Percentiles rank a stretch among this genome's conserved stretches.
Evolutionary conservation across 2,329 filamentous ascomycete genomes (phyloP).

Genomic region (Botrytis tulipae): DNA sequence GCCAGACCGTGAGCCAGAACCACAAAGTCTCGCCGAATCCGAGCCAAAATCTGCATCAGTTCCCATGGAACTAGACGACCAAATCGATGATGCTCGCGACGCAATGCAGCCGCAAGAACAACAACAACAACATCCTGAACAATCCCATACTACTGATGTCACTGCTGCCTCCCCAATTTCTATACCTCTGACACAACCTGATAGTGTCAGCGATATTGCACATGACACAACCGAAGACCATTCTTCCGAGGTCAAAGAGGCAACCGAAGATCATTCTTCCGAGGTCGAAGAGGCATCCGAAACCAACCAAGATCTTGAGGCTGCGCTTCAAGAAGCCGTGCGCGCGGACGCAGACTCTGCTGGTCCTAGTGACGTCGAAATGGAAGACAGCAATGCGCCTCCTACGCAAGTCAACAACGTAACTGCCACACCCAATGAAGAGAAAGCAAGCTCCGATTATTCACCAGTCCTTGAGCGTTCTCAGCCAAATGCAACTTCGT

Average conservation of each 20-base stretch:
- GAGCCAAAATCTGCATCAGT: slow-evolving; percentile 2
- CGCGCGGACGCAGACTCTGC: slow-evolving; percentile 34
- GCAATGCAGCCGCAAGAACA: neutral
- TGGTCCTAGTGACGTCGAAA: slow-evolving; percentile 25
- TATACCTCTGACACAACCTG: neutral
- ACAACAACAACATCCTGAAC: neutral
- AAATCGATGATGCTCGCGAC: neutral
- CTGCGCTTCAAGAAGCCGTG: slow-evolving; percentile 34
- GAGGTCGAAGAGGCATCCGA: slow-evolving; percentile 10
- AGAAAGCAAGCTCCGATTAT: slow-evolving; percentile 30
- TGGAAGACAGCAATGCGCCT: slow-evolving; percentile 31
- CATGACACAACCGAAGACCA: neutral
- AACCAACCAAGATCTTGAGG: slow-evolving; percentile 32
- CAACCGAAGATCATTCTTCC: neutral
- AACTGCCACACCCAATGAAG: slow-evolving; percentile 23
- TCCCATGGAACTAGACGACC: slow-evolving; percentile 15
- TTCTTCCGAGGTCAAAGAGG: slow-evolving; percentile 4
- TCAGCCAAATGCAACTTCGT: neutral
- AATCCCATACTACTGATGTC: neutral
- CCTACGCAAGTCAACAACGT: slow-evolving; percentile 24
- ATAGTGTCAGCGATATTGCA: neutral
- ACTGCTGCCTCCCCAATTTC: neutral
- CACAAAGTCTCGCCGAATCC: neutral
- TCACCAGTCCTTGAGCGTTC: slow-evolving; percentile 30
- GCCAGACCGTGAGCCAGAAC: neutral